Conservation (phyloP, 192 early-diverging fungal species). For the Mortierella antarctica region DNA sequence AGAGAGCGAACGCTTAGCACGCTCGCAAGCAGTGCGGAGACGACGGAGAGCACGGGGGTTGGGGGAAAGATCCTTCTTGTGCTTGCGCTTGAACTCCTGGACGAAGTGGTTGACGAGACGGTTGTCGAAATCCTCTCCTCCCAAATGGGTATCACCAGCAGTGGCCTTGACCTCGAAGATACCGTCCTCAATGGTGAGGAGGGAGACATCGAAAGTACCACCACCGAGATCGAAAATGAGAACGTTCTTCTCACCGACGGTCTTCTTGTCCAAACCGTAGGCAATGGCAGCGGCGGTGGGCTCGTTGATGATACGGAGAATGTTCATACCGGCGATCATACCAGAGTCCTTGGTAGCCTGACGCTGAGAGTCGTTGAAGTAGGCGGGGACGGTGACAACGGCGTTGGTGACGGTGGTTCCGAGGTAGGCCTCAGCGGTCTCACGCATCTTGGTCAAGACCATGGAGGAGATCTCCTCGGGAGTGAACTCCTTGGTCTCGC, state of each 20-base stretch:
- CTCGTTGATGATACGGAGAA: conserved; percentile 99
- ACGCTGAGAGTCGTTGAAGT: conserved; percentile 99
- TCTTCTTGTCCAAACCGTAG: conserved; percentile 99
- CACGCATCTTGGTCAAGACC: conserved; percentile 98
- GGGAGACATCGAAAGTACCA: conserved; percentile 98
- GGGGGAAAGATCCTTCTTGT: conserved; percentile 92
- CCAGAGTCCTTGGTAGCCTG: conserved; percentile 99
- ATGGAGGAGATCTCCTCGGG: conserved; percentile 98
- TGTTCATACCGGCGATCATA: conserved; percentile 95
- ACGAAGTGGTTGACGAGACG: conserved; percentile 94
- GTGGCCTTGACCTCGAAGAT: conserved; percentile 99
- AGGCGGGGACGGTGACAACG: conserved; percentile 97
- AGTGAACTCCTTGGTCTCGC: conserved; percentile 96
- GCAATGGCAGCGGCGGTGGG: conserved; percentile 99
- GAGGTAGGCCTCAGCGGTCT: conserved; percentile 94
- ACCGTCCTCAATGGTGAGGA: conserved; percentile 96
- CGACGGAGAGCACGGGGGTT: conserved; percentile 96
- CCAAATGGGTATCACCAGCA: conserved; percentile 98
- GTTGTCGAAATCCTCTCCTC: conserved; percentile 99
- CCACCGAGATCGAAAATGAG: conserved; percentile 98
- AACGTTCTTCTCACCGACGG: conserved; percentile 88
- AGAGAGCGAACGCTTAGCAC: conserved; percentile 97
- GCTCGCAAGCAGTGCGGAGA: conserved; percentile 97
- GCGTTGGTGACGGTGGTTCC: conserved; percentile 88
- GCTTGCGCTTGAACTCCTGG: conserved; percentile 98